Evolutionary conservation across 768 basidiomycete genomes (phyloP), one percentile per base, ranked within the genome.

Genomic region (Naganishia friedmannii): DNA sequence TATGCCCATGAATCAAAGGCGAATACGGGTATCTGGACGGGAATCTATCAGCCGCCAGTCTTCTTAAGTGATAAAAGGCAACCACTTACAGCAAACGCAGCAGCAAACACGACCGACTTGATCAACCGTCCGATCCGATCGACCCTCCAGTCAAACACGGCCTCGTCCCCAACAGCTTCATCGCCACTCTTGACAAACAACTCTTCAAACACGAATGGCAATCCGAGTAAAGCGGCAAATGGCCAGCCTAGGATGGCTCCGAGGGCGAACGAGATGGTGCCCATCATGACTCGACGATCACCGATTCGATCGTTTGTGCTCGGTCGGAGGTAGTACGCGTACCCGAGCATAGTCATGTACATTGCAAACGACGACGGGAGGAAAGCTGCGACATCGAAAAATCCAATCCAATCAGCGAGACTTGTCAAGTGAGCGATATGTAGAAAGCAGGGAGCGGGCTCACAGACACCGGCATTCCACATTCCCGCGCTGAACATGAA

Each of bases 171-270:
- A 2, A 67, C 37, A 28, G 74, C 74, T 15, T 76, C 65, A 29
- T 96, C 93, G 9, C 84, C 86, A 46, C 90, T 88, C 66, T 84
- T 86, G 28, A 94, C 79, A 76, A 93, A 90, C 26, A 97, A 83
- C 78, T 98, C 92, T 79, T 98, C 96, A 55, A 91, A 80, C 15
- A 94, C 87, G 74, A 95, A 94, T 0, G 96, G 96, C 17, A 96
- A 82, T 0, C 91, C 87, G 8, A 97, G 84, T 0, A 91, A 88
- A 21, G 93, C 84, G n/a, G 91, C 85, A 79, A 99, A 99, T 7
- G 96, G 96, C 96, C 96, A 99, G 6, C 95, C 96, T 39, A 97
- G 86, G 60, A 98, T 86, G 1, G 88, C 91, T 6, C 92, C 94
- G 7, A 87, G 78, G 1, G 91, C 92, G 77, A 93, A 91, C 57